Base-by-base conservation (phyloP, 2,329 filamentous ascomycete genomes). In the Xylariaceae sp. region DNA sequence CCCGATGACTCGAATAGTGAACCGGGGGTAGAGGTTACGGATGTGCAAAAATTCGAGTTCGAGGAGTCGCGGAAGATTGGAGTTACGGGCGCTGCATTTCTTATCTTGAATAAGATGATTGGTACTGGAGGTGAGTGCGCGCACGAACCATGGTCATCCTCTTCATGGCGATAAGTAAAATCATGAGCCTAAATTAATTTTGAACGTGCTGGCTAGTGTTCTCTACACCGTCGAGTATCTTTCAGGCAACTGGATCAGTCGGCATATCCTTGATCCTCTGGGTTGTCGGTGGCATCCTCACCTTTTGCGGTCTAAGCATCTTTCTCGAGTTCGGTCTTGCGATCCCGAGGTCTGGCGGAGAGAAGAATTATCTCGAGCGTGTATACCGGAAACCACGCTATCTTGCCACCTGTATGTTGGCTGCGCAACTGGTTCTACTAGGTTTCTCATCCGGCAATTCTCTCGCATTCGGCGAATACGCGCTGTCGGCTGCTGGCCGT, bases 351-450 rank as follows among this genome's bases (percentile, higher is more conserved):
- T 81, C 77, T 12, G 80, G 81, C 12, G 81, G 81, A 17, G 80
- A 83, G 52, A 84, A 84, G 69, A 80, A 82, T 60, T 84, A 84
- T 57, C 75, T 84, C 12, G 80, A 84, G 56, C 70, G 76, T n/a
- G 76, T 80, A 14, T 83, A 82, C 63, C 71, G 71, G 2, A 73
- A 68, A 19, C 80, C 80, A 0, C 74, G 72, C 45, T 80, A 81
- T 60, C 62, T 84, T 1, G 74, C 79, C 1, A 80, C 78, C 0
- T 79, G 76, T 49, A 71, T 83, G 2, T 68, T 83, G 25, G 78
- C 79, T 3, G 67, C 78, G 1, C 79, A 82, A 60, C 80, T 82
- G 75, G 69, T 83, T 37, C 66, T 82, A 1, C 72, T 83, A 1
- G 79, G 79, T 0, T 82, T 82, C 57, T 80, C 79, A 0, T 75